phyloP scores from a whole-genome alignment of 2,329 filamentous ascomycete genomes.

The Aspergillus sp. region DNA sequence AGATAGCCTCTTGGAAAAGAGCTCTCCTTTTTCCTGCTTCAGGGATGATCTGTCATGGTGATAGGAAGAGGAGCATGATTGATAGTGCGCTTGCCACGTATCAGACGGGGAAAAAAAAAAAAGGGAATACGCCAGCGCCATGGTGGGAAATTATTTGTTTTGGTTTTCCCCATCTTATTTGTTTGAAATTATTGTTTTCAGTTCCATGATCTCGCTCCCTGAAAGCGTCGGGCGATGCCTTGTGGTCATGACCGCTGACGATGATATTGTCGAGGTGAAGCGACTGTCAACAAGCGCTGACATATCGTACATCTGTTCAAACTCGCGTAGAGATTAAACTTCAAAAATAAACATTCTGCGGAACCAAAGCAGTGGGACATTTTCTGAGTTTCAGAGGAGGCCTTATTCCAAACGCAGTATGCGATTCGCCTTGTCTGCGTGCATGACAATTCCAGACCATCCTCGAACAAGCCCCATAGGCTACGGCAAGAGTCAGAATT shows the following conservation, averaged over 20 bases:
- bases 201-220: not conserved
- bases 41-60: not conserved
- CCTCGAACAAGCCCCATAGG: not conserved
- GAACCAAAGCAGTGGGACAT: not conserved
- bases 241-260: not conserved
- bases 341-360: not conserved
- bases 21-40: not conserved
- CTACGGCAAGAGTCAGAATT: not conserved
- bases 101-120: not conserved
- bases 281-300: not conserved
- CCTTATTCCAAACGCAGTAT: not conserved
- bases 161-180: not conserved
- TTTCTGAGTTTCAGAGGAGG: not conserved
- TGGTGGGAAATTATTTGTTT: not conserved
- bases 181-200: not conserved
- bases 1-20: not conserved
- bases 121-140: not conserved
- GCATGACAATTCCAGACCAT: not conserved
- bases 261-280: not conserved
- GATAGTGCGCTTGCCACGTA: slow-evolving; percentile 1
- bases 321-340: not conserved
- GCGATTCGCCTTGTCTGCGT: not conserved
- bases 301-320: no score
- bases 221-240: not conserved
- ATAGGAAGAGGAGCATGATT: not conserved